Evolutionary conservation across 2,329 filamentous ascomycete species (phyloP), one percentile per base, ranked within the genome.

Genomic region (Fusarium sp.): DNA sequence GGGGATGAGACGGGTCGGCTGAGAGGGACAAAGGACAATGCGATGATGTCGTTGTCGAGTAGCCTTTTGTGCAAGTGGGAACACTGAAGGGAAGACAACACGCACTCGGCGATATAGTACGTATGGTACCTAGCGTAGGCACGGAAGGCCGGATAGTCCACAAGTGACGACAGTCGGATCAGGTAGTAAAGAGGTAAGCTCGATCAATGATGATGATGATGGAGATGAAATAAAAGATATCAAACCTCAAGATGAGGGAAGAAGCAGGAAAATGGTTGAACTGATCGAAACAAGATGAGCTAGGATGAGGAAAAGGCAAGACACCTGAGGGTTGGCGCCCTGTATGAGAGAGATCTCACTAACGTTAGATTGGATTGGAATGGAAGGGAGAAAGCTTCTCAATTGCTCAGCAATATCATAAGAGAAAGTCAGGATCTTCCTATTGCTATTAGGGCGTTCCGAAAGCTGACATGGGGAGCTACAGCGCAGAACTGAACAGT

Each of bases 381-480:
- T 70, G 63, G 52, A 64, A 47, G 37, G 54, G 67, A 65, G 38
- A 63, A 46, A 48, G 66, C 39, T 61, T 58, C 42, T 10, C 24
- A 21, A 29, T 35, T 20, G 18, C 18, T 42, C 28, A 42, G 33
- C 21, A 41, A 23, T 23, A 38, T 37, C 29, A 63, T n/a, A 37
- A 29, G 11, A 52, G 29, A 33, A 21, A 52, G 31, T 23, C 43
- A 55, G 18, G 43, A 38, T 65, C 37, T 26, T n/a, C 21, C 26
- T 24, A 33, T 10, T 21, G 18, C 31, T 49, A 29, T 37, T 47
- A 43, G 55, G 26, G 62, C 31, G 37, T 39, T 48, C 29, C 52
- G 43, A 64, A 64, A 39, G 24, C 53, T 65, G 46, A 33, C 53
- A 23, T 31, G 11, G 16, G 35, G 28, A 57, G 54, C 26, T 57